Evolutionary conservation across 1,284 basidiomycete species (phyloP), one percentile per base, ranked within the genome.

Genomic region (Crucibulum parvulum): DNA sequence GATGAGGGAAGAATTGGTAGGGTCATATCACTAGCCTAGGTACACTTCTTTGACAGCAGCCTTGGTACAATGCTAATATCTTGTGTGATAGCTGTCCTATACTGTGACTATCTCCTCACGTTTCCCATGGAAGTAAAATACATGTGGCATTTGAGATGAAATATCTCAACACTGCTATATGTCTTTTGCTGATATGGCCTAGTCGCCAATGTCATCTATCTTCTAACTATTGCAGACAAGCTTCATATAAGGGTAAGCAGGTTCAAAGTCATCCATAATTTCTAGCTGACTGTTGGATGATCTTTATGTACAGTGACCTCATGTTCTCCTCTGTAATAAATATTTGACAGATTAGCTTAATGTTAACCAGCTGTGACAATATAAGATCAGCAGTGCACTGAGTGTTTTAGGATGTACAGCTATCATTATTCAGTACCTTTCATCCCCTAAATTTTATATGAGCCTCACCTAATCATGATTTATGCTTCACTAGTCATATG

Each of bases 161-260:
- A 68, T 24, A 35, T 73, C 1, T 75, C 74, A 1, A 75, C 75
- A 8, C 24, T 74, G 6, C 70, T 79, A 24, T 79, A 79, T 56
- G 57, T 75, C 38, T 66, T 69, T 47, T 77, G 73, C 58, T 75
- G 77, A 13, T 79, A 78, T 56, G 74, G 75, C 6, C 61, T 79
- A 16, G 43, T 69, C 16, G 73, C 71, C 8, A 78, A 78, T 57
- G 58, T 77, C 3, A 58, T 78, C 4, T 79, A 72, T 58, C 57
- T 75, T 6, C 60, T 79, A 5, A 70, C 69, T 7, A 68, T 75
- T 11, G 53, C 70, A 8, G 52, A 66, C 36, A 69, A 67, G 46
- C 57, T 75, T 11, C 56, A 63, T 31, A 46, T 60, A 53, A 60
- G 60, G 69, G 72, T 70, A 35, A 31, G 66, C 53, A 11, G 37